Conservation (phyloP, 768 basidiomycete genomes). For the Leccinum pellstonianum region DNA sequence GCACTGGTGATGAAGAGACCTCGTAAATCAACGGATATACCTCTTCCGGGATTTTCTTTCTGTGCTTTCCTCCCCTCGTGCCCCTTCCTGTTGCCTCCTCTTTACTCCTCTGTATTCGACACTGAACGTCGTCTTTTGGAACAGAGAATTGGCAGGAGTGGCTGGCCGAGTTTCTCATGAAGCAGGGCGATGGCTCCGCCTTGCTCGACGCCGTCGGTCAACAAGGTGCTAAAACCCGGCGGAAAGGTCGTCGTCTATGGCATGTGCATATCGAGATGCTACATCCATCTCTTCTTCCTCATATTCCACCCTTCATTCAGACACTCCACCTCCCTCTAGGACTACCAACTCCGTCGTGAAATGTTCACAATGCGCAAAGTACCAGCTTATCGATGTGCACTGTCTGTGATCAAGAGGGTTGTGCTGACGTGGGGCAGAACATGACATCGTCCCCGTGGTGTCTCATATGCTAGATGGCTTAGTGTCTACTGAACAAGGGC, state of each 20-base stretch:
- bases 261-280: constrained; percentile 40
- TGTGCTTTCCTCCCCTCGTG: no score
- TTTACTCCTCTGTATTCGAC: no score
- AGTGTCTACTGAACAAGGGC: constrained; percentile 63
- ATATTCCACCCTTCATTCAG: constrained; percentile 3
- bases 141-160: no score
- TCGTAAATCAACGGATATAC: no score
- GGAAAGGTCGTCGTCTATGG: constrained; percentile 65
- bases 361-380: constrained; percentile 67
- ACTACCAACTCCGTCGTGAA: constrained; percentile 42
- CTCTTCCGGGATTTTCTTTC: no score
- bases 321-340: constrained; percentile 1
- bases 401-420: constrained; percentile 2
- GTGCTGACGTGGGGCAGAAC: constrained; percentile 37
- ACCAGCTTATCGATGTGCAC: constrained; percentile 61
- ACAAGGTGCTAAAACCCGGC: constrained; percentile 38
- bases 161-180: no score
- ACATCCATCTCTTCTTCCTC: not conserved
- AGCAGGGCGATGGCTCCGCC: no score
- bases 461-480: constrained; percentile 68
- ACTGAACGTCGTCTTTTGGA: no score
- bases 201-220: no score
- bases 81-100: no score
- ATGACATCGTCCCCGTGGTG: constrained; percentile 68
- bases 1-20: no score